phyloP scores from a whole-genome alignment of 805 yeast genomes.

The Hanseniaspora mollemarum region DNA sequence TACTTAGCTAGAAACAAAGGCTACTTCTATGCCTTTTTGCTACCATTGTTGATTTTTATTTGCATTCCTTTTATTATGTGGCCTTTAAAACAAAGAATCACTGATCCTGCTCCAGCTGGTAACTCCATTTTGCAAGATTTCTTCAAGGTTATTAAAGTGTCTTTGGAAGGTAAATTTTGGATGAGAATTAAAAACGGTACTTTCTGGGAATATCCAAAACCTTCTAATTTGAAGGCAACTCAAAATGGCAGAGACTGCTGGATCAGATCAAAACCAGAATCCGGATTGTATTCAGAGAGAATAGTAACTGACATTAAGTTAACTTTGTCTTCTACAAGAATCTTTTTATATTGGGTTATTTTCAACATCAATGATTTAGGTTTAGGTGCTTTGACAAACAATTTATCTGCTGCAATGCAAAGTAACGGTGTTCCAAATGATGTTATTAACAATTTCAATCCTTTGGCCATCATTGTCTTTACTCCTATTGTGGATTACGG shows the following conservation, averaged over 20 bases:
- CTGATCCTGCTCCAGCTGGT: constrained; percentile 26
- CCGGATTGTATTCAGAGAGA: constrained; percentile 28
- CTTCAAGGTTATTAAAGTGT: constrained; percentile 33
- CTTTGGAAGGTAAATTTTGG: constrained; percentile 36
- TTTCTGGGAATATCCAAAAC: constrained; percentile 38
- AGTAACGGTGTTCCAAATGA: constrained; percentile 64
- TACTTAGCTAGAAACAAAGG: constrained; percentile 56
- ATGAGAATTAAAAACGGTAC: constrained; percentile 32
- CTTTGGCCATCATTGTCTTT: constrained; percentile 63
- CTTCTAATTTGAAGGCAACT: constrained; percentile 12
- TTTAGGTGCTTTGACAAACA: constrained; percentile 17
- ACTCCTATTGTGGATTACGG: constrained; percentile 58
- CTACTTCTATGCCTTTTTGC: constrained; percentile 62
- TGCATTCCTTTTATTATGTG: constrained; percentile 41
- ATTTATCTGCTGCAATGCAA: constrained; percentile 15
- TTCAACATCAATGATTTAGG: constrained; percentile 25
- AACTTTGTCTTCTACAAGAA: constrained; percentile 36
- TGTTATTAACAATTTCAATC: constrained; percentile 63
- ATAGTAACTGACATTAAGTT: constrained; percentile 38
- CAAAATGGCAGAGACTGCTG: constrained; percentile 16
- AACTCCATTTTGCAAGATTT: constrained; percentile 37
- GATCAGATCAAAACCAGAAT: constrained; percentile 23
- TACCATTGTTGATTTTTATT: constrained; percentile 52
- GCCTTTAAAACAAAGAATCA: constrained; percentile 24
- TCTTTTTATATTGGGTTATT: constrained; percentile 35